phyloP scores from a whole-genome alignment of 495 filamentous ascomycete species.

The Alectoria sarmentosa region DNA sequence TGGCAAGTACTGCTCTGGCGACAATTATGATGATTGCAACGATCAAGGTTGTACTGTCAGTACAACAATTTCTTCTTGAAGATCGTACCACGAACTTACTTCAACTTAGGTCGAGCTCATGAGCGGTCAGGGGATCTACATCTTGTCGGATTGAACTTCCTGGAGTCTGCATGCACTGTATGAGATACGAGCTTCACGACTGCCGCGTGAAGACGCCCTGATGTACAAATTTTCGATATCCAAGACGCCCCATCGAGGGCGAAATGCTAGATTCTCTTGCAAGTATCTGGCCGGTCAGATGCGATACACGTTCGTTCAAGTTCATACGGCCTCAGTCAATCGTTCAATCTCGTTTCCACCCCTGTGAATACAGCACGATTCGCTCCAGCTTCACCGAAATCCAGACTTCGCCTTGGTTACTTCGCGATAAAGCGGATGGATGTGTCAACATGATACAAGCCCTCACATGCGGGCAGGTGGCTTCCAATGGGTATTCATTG shows the following conservation, averaged over 20 bases:
- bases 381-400: background rate
- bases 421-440: constrained; percentile 7
- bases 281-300: background rate
- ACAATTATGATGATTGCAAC: constrained; percentile 28
- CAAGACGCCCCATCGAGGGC: background rate
- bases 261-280: background rate
- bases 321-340: background rate
- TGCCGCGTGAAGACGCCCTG: background rate
- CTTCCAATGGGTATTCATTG: constrained; percentile 2
- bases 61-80: constrained; percentile 16
- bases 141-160: constrained; percentile 29
- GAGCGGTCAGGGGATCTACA: constrained; percentile 42
- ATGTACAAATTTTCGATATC: background rate
- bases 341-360: background rate
- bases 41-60: constrained; percentile 66
- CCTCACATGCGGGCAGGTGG: background rate
- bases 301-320: background rate
- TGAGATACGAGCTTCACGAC: constrained; percentile 1
- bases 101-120: constrained; percentile 36
- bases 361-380: background rate
- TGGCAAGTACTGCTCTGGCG: constrained; percentile 52
- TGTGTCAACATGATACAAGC: background rate
- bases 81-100: constrained; percentile 18
- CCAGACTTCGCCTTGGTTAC: constrained; percentile 11
- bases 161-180: background rate